Evolutionary conservation across 192 early-diverging fungal genomes (phyloP).

Genomic region (Martensiomyces pterosporus): DNA sequence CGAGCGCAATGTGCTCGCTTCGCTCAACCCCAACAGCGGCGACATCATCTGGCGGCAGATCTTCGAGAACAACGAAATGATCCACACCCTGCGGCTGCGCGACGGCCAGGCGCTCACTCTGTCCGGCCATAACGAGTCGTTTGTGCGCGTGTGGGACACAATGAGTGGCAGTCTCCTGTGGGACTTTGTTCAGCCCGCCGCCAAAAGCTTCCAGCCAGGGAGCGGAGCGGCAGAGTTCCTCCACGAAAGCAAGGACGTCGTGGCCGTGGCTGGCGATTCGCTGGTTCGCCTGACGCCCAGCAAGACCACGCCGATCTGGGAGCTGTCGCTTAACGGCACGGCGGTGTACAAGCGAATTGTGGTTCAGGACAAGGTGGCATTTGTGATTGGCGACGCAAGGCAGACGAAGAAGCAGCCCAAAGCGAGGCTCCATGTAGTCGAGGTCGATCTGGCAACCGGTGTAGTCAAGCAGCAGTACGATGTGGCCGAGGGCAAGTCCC

Average conservation of each 20-base stretch:
- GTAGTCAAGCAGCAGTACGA: slow-evolving; percentile 34
- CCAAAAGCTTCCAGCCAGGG: slow-evolving; percentile 24
- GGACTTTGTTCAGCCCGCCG: slow-evolving; percentile 19
- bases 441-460: slow-evolving; percentile 33
- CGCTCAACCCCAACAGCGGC: slow-evolving; percentile 62
- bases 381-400: slow-evolving; percentile 31
- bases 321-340: slow-evolving; percentile 29
- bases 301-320: slow-evolving; percentile 24
- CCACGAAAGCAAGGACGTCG: slow-evolving; percentile 25
- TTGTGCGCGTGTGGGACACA: slow-evolving; percentile 51
- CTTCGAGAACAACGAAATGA: slow-evolving; percentile 54
- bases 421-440: slow-evolving; percentile 28
- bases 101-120: slow-evolving; percentile 32
- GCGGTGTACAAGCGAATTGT: slow-evolving; percentile 37
- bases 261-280: slow-evolving; percentile 34
- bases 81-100: slow-evolving; percentile 50
- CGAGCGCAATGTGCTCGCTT: slow-evolving; percentile 72
- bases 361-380: slow-evolving; percentile 23
- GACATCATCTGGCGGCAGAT: slow-evolving; percentile 76
- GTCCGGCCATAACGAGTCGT: slow-evolving; percentile 14
- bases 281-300: slow-evolving; percentile 26
- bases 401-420: slow-evolving; percentile 18
- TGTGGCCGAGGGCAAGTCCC: slow-evolving; percentile 15
- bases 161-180: slow-evolving; percentile 12
- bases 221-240: slow-evolving; percentile 45